A percentile compares a stretch with the other conserved stretches of the same genome.
Conservation (phyloP, 2,329 filamentous ascomycete genomes). For the Aureobasidium mangrovei region DNA sequence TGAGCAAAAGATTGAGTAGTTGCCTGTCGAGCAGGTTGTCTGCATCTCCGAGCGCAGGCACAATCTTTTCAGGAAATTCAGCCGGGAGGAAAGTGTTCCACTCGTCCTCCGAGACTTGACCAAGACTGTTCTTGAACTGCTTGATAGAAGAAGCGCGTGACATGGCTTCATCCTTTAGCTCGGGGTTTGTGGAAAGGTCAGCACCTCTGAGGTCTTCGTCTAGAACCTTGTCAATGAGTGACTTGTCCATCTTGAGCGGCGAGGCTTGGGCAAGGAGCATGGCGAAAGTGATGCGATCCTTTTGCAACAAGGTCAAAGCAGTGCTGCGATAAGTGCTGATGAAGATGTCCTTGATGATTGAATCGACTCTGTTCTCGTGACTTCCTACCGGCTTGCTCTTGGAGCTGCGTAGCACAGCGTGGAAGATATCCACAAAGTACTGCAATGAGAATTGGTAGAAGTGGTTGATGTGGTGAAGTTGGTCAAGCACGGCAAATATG, state of each 20-base stretch:
- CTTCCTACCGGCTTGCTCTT: constrained; percentile 56
- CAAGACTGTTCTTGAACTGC: constrained; percentile 64
- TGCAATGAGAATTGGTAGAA: constrained; percentile 99
- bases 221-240: constrained; percentile 75
- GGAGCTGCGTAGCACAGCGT: constrained; percentile 76
- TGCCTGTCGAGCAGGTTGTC: constrained; percentile 62
- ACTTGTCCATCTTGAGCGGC: constrained; percentile 93
- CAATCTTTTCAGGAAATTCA: constrained; percentile 75
- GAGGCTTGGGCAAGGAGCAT: constrained; percentile 92
- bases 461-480: constrained; percentile 96
- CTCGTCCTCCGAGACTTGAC: constrained; percentile 49
- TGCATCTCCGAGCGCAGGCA: constrained; percentile 66
- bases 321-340: constrained; percentile 87
- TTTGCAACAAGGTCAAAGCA: constrained; percentile 85
- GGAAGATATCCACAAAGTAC: constrained; percentile 97
- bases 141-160: constrained; percentile 58
- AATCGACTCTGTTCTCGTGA: constrained; percentile 63
- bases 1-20: constrained; percentile 72
- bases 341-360: constrained; percentile 87
- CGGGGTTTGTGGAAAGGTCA: constrained; percentile 64
- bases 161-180: constrained; percentile 60
- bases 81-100: constrained; percentile 81
- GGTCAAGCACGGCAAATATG: constrained; percentile 92
- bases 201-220: constrained; percentile 66
- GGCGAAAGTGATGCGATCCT: constrained; percentile 85